These are phyloP conservation scores for Acer yangbiense DNA, from an alignment of 345 rosid species.

Conservation along the genomic window DNA sequence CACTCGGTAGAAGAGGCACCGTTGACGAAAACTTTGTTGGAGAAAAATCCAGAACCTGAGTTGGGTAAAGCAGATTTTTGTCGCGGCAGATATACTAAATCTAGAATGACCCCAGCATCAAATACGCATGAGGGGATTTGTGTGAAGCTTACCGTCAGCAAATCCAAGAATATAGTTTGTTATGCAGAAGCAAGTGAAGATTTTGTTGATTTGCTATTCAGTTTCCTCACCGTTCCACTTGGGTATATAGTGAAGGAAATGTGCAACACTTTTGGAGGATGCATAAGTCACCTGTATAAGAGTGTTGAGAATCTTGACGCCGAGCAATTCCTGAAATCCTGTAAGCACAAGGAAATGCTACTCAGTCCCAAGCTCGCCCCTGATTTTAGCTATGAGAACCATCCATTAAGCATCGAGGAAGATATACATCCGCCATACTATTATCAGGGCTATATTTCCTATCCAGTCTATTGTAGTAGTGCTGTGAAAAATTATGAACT, in stretches of 20 bases:
- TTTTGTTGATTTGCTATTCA: slow-evolving; percentile 33
- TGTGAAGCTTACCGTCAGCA: slow-evolving; percentile 24
- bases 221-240: slow-evolving; percentile 38
- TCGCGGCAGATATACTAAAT: neutral
- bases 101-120: neutral
- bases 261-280: neutral
- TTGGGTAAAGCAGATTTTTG: neutral
- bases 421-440: neutral
- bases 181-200: slow-evolving; percentile 29
- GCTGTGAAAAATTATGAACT: no score
- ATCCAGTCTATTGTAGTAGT: no score
- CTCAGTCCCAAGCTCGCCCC: slow-evolving; percentile 23
- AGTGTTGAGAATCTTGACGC: slow-evolving; percentile 18
- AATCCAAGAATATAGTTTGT: slow-evolving; percentile 26
- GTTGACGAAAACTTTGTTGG: slow-evolving; percentile 22
- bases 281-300: slow-evolving; percentile 17
- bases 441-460: no score
- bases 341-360: slow-evolving; percentile 7
- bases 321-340: slow-evolving; percentile 12
- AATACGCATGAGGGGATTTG: slow-evolving; percentile 1
- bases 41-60: neutral
- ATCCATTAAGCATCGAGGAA: slow-evolving; percentile 8
- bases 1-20: slow-evolving; percentile 17
- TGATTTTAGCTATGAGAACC: slow-evolving; percentile 9
- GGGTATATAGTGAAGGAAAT: slow-evolving; percentile 22